phyloP scores from a whole-genome alignment of 164 flowering plant genomes.

The Vitis riparia region DNA sequence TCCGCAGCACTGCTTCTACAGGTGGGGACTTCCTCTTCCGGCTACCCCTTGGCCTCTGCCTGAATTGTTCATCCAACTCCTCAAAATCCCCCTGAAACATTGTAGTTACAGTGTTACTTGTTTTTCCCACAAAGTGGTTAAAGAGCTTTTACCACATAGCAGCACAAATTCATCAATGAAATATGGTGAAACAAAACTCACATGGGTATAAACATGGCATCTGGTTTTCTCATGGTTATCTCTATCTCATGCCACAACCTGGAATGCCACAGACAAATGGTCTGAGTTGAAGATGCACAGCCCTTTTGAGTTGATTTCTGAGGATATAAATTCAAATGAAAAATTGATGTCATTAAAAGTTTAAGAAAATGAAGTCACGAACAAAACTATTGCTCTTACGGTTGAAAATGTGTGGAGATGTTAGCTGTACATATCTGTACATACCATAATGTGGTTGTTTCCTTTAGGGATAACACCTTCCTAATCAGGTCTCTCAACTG shows the following conservation, averaged over 20 bases:
- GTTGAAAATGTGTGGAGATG: slow-evolving; percentile 54
- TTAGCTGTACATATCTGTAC: too few relatives aligned
- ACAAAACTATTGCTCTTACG: slow-evolving; percentile 38
- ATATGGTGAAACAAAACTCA: slow-evolving; percentile 23
- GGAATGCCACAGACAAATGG: slow-evolving; percentile 62
- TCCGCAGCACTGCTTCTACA: slow-evolving; percentile 52
- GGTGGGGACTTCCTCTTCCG: slow-evolving; percentile 52
- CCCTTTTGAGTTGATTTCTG: slow-evolving; percentile 69
- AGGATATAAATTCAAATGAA: background rate
- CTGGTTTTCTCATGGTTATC: slow-evolving; percentile 77
- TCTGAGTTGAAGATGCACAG: slow-evolving; percentile 57
- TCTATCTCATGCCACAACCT: slow-evolving; percentile 70
- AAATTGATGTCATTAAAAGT: background rate
- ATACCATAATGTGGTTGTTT: too few relatives aligned
- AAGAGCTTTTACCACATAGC: background rate
- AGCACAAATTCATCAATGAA: background rate
- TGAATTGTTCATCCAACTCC: slow-evolving; percentile 56
- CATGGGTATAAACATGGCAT: slow-evolving; percentile 48
- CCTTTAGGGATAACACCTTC: too few relatives aligned
- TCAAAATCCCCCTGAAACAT: background rate
- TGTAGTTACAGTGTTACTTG: too few relatives aligned
- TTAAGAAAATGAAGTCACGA: background rate
- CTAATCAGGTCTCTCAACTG: too few relatives aligned
- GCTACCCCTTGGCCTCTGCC: slow-evolving; percentile 69
- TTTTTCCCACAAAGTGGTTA: background rate